Conservation (phyloP, 129 eudicot species). For the Smallanthus sonchifolius region DNA sequence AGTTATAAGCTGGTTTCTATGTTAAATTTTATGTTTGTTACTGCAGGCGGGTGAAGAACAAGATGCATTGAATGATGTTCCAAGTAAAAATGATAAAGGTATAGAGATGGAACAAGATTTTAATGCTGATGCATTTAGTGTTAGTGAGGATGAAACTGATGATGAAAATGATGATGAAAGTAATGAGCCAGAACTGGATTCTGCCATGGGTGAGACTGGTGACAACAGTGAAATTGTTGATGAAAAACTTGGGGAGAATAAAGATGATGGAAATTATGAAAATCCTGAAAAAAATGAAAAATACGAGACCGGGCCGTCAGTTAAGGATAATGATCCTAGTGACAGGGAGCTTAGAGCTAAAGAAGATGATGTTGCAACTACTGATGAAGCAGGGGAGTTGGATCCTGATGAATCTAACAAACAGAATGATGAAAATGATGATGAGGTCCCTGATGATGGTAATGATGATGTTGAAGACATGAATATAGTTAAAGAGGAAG, state of each 20-base stretch:
- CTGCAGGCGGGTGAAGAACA: slow-evolving; percentile 58
- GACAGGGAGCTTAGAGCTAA: slow-evolving; percentile 81
- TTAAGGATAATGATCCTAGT: slow-evolving; percentile 43
- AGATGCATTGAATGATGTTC: slow-evolving; percentile 43
- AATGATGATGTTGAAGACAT: slow-evolving; percentile 44
- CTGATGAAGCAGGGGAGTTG: slow-evolving; percentile 40
- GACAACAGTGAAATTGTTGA: slow-evolving; percentile 54
- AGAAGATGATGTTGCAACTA: slow-evolving; percentile 48
- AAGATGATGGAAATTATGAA: slow-evolving; percentile 51
- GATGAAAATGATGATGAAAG: slow-evolving; percentile 46
- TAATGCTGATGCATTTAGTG: slow-evolving; percentile 47
- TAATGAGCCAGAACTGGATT: slow-evolving; percentile 60
- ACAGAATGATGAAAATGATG: slow-evolving; percentile 43
- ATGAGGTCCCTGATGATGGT: slow-evolving; percentile 36
- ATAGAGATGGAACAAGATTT: slow-evolving; percentile 93
- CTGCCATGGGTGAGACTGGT: slow-evolving; percentile 77
- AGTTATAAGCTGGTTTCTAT: background rate
- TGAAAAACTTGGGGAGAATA: slow-evolving; percentile 66
- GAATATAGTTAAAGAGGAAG: slow-evolving; percentile 58
- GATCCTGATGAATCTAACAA: slow-evolving; percentile 43
- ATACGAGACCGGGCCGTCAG: slow-evolving; percentile 70
- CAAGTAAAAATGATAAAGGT: slow-evolving; percentile 69
- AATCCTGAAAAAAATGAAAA: slow-evolving; percentile 52
- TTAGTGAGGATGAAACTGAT: slow-evolving; percentile 80
- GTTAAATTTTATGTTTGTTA: background rate